phyloP scores from a whole-genome alignment of 1,139 yeast genomes.

The Nakaseomyces bracarensis region DNA sequence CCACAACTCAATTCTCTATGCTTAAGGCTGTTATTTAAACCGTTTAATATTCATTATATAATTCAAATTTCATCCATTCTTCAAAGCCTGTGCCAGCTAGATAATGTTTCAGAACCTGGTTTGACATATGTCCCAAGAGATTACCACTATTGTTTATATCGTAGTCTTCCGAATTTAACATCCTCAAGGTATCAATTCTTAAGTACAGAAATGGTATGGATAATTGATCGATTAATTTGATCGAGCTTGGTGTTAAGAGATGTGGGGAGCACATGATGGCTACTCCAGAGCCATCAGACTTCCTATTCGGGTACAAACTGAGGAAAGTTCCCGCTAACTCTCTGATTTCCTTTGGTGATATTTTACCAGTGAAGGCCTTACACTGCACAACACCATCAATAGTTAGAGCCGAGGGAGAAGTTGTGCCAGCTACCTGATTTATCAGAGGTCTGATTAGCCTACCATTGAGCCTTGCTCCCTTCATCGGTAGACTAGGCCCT shows the following conservation, averaged over 20 bases:
- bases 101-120: slow-evolving; percentile 19
- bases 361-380: slow-evolving; percentile 40
- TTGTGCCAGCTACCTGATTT: slow-evolving; percentile 12
- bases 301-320: slow-evolving; percentile 33
- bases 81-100: slow-evolving; percentile 20
- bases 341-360: slow-evolving; percentile 46
- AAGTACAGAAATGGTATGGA: slow-evolving; percentile 49
- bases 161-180: slow-evolving; percentile 30
- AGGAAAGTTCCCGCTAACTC: slow-evolving; percentile 52
- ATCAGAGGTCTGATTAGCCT: slow-evolving; percentile 25
- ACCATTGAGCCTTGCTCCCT: slow-evolving; percentile 31
- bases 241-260: slow-evolving; percentile 51
- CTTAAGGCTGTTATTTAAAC: too few species aligned
- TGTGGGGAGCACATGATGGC: slow-evolving; percentile 51
- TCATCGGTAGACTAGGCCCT: slow-evolving; percentile 25
- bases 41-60: slow-evolving; percentile 13
- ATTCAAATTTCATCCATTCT: slow-evolving; percentile 24
- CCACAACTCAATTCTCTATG: too few species aligned
- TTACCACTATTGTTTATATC: slow-evolving; percentile 37
- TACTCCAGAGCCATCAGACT: slow-evolving; percentile 26
- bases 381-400: slow-evolving; percentile 47
- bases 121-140: slow-evolving; percentile 27
- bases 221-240: slow-evolving; percentile 46
- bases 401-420: slow-evolving; percentile 9
- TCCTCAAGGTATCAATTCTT: slow-evolving; percentile 32